Evolutionary conservation across 2,329 filamentous ascomycete genomes (phyloP).

Genomic region (Aquanectria penicillioides): DNA sequence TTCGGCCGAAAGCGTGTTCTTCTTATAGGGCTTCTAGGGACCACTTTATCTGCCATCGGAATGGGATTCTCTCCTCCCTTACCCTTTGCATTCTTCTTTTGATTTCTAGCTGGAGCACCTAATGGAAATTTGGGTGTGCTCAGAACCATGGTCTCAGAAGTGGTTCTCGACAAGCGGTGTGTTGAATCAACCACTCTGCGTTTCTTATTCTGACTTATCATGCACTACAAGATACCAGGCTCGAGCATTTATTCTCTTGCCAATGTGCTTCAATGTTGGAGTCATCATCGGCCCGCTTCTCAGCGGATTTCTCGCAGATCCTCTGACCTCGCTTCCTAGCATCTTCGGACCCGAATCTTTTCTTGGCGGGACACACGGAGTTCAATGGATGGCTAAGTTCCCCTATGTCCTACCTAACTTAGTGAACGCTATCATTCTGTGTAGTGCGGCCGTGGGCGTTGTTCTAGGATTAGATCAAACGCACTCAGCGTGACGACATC

Average conservation of each 20-base stretch:
- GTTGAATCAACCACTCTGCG: not conserved
- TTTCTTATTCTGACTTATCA: not conserved
- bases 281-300: conserved; percentile 38
- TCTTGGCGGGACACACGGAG: conserved; percentile 28
- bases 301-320: conserved; percentile 37
- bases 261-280: conserved; percentile 38
- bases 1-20: conserved; percentile 33
- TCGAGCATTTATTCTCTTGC: conserved; percentile 32
- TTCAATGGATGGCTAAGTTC: conserved; percentile 32
- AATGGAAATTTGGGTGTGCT: conserved; percentile 36
- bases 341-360: conserved; percentile 33
- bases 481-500: conserved; percentile 18
- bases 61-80: conserved; percentile 26
- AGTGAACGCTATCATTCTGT: conserved; percentile 24
- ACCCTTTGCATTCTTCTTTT: conserved; percentile 28
- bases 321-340: conserved; percentile 24
- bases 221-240: conserved; percentile 15
- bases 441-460: conserved; percentile 27
- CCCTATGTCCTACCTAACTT: conserved; percentile 38
- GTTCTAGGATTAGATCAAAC: conserved; percentile 38
- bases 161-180: conserved; percentile 32
- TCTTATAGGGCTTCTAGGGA: conserved; percentile 28
- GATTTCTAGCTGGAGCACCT: conserved; percentile 29
- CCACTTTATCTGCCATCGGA: conserved; percentile 18
- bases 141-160: conserved; percentile 36